Conservation (phyloP, 2,329 filamentous ascomycete species). For the Claviceps sp. region DNA sequence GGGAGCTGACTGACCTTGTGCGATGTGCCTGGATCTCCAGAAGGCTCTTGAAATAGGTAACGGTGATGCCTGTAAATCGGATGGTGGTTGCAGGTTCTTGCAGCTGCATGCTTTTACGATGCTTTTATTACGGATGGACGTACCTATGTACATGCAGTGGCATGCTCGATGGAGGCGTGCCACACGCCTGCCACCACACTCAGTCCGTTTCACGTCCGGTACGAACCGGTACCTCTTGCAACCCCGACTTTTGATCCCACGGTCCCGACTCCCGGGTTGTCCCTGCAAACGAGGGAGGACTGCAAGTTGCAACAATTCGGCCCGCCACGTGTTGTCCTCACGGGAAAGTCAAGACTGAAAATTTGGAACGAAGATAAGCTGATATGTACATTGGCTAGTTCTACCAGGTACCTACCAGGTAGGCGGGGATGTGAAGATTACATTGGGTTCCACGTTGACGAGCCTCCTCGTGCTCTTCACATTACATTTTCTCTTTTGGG, state of each 20-base stretch:
- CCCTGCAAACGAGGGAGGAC: not conserved
- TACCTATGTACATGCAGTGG: not conserved
- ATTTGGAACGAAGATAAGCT: no score
- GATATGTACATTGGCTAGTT: no score
- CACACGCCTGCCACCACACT: not conserved
- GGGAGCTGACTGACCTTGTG: no score
- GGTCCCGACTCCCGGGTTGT: not conserved
- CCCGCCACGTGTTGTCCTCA: slow-evolving; percentile 3
- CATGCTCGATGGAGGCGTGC: not conserved
- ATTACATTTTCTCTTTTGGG: no score
- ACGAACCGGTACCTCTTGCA: not conserved
- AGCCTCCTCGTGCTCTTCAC: no score
- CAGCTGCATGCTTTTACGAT: not conserved
- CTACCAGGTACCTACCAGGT: no score
- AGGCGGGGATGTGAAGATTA: no score
- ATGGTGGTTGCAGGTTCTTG: no score
- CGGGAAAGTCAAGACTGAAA: not conserved
- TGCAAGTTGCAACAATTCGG: not conserved
- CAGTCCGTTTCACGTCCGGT: not conserved
- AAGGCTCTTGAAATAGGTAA: no score
- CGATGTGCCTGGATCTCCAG: no score
- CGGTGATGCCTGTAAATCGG: no score
- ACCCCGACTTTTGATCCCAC: not conserved
- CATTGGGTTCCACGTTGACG: no score
- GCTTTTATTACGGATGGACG: not conserved